A percentile compares a stretch with the other conserved stretches of the same genome.
Conservation (phyloP, 306 rosid species). For the Quercus agrifolia region DNA sequence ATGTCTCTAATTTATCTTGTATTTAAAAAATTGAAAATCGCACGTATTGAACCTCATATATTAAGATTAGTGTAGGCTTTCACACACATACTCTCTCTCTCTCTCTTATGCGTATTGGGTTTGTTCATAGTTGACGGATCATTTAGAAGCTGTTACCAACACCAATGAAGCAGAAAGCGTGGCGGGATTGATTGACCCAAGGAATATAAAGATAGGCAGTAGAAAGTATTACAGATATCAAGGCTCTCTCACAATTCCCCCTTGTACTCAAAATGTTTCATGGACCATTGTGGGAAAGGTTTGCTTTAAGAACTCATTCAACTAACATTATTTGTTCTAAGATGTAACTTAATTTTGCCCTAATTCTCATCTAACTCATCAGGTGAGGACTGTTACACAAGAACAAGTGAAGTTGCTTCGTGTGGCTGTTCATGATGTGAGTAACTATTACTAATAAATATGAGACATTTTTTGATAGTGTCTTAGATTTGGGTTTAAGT, state of each 20-base stretch:
- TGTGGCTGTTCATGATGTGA: constrained; percentile 75
- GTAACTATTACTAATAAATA: constrained; percentile 14
- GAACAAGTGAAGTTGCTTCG: constrained; percentile 57
- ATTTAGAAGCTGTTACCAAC: constrained; percentile 28
- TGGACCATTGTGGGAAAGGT: constrained; percentile 55
- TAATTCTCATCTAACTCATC: not conserved
- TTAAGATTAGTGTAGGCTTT: not conserved
- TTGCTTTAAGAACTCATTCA: not conserved
- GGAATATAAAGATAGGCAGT: constrained; percentile 12
- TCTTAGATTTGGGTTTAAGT: too few relatives aligned
- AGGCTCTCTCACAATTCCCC: constrained; percentile 80
- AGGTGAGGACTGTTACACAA: constrained; percentile 48
- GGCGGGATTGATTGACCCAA: constrained; percentile 45
- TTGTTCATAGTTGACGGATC: constrained; percentile 26
- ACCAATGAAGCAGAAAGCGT: constrained; percentile 2
- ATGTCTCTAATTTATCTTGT: too few relatives aligned
- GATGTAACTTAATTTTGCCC: not conserved
- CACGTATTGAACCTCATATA: too few relatives aligned
- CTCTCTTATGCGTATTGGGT: not conserved
- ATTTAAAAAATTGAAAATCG: too few relatives aligned
- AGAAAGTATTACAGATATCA: constrained; percentile 51
- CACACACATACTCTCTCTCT: not conserved
- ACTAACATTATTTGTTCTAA: not conserved
- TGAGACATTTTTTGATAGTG: too few relatives aligned
- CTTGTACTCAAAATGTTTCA: constrained; percentile 54